Evolutionary conservation across 208 protist genomes (phyloP), one percentile per base, ranked within the genome.

Genomic region (Naegleria lovaniensis): DNA sequence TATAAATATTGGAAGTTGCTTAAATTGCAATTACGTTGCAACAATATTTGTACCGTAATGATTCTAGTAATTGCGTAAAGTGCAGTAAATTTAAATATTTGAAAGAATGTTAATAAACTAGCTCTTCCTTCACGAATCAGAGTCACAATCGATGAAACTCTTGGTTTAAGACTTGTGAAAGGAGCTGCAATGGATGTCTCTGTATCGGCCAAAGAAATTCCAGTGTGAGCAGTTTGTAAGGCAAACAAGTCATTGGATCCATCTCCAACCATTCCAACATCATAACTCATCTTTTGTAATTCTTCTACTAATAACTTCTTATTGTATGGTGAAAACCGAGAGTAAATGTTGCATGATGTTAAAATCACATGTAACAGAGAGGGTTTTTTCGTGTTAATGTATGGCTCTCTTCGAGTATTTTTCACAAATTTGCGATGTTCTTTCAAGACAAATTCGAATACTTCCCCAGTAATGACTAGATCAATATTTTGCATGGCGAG

Each of bases 1-100:
- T 19, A 89, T 9, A 89, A 76, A n/a, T 76, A 76, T 58, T 91
- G 83, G 0, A n/a, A 89, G 29, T 91, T 38, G 4, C 13, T 51
- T 0, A 91, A 43, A 16, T 29, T 88, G 40, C 33, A 48, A 48
- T 52, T 83, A n/a, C 67, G 39, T 51, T 36, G 5, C 19, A 83
- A 83, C 25, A 92, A 59, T 16, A 90, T 67, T 13, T 51, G 7
- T 19, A 90, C 22, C 0, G 91, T 83, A 15, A 84, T 36, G 40
- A 84, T 92, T 90, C 92, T 90, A 58, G 92, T 90, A 11, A 92
- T n/a, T 22, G 83, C 41, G 38, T 92, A 92, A 2, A 90, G 9
- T 13, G 91, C 91, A 41, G 89, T 92, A 33, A 43, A 91, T 58
- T 92, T 92, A 76, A 92, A 92, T 38, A 85, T 75, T 92, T 92